Conservation (phyloP, 2,329 filamentous ascomycete genomes). For the Albifimbria verrucaria region DNA sequence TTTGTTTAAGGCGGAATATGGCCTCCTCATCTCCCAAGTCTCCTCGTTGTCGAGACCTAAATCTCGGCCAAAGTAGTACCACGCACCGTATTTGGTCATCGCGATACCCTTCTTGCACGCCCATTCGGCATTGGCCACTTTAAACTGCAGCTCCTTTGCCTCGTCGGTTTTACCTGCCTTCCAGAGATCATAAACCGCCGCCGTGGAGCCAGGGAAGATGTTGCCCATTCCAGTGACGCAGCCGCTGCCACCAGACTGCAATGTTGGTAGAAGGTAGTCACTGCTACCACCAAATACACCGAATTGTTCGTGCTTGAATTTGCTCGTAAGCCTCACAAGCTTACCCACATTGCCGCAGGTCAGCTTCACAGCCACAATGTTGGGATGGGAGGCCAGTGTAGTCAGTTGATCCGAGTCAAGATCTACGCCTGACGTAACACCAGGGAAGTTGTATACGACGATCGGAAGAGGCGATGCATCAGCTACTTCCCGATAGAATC, state of each 20-base stretch:
- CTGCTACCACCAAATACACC: constrained; percentile 40
- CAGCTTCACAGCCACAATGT: constrained; percentile 66
- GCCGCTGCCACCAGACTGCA: constrained; percentile 35
- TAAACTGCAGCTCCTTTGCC: constrained; percentile 35
- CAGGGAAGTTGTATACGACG: constrained; percentile 68
- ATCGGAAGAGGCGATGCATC: constrained; percentile 59
- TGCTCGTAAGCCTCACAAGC: constrained; percentile 53
- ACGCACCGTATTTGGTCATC: constrained; percentile 43
- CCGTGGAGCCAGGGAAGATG: constrained; percentile 40
- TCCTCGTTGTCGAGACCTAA: constrained; percentile 32
- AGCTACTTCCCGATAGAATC: constrained; percentile 65
- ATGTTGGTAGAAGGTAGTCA: constrained; percentile 39
- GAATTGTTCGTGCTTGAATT: constrained; percentile 35
- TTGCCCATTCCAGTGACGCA: constrained; percentile 45
- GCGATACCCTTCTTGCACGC: constrained; percentile 47
- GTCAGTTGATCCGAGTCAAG: constrained; percentile 61
- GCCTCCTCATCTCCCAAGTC: constrained; percentile 38
- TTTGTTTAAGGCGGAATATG: constrained; percentile 35
- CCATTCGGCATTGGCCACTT: constrained; percentile 45
- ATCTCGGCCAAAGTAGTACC: constrained; percentile 35
- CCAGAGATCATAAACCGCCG: constrained; percentile 38
- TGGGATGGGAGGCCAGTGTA: constrained; percentile 56
- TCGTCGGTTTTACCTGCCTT: constrained; percentile 32
- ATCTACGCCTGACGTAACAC: constrained; percentile 61
- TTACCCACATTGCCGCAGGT: constrained; percentile 69